phyloP scores from a whole-genome alignment of 495 filamentous ascomycete species.

The Diplogelasinospora grovesii region DNA sequence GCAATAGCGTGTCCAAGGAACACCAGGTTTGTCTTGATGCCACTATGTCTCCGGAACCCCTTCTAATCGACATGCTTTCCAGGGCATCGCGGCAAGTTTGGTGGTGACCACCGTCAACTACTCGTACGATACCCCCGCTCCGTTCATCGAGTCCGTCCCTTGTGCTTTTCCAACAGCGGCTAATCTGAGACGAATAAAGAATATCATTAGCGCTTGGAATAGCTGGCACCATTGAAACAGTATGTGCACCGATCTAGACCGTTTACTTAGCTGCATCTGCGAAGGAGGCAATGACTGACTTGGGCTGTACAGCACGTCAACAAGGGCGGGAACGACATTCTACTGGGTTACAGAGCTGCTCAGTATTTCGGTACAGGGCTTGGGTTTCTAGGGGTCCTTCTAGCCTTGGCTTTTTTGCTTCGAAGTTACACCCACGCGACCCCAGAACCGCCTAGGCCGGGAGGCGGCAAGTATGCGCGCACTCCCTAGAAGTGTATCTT shows the following conservation, averaged over 20 bases:
- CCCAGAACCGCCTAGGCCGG: background rate
- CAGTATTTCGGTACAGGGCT: slow-evolving; percentile 54
- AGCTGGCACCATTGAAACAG: slow-evolving; percentile 34
- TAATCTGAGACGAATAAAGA: background rate
- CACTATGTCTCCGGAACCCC: background rate
- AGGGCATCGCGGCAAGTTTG: slow-evolving; percentile 43
- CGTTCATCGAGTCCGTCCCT: too few species aligned
- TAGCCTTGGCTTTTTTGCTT: slow-evolving; percentile 16
- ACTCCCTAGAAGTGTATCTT: too few species aligned
- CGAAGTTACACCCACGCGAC: slow-evolving; percentile 1
- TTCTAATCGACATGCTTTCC: background rate
- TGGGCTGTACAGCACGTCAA: slow-evolving; percentile 12
- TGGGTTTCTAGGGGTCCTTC: slow-evolving; percentile 37
- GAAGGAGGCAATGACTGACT: background rate
- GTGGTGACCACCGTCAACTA: slow-evolving; percentile 41
- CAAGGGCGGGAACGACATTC: slow-evolving; percentile 17
- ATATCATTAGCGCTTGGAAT: slow-evolving; percentile 42
- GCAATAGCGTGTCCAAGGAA: slow-evolving; percentile 47
- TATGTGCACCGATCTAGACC: background rate
- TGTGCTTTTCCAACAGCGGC: background rate
- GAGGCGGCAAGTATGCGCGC: too few species aligned
- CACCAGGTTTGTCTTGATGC: slow-evolving; percentile 42
- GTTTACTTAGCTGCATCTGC: background rate
- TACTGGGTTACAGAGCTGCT: slow-evolving; percentile 51
- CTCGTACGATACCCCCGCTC: slow-evolving; percentile 8